Percentiles rank a stretch among this genome's conserved stretches.
Evolutionary conservation across 2,329 filamentous ascomycete species (phyloP).

Genomic region (Neurospora sp.): DNA sequence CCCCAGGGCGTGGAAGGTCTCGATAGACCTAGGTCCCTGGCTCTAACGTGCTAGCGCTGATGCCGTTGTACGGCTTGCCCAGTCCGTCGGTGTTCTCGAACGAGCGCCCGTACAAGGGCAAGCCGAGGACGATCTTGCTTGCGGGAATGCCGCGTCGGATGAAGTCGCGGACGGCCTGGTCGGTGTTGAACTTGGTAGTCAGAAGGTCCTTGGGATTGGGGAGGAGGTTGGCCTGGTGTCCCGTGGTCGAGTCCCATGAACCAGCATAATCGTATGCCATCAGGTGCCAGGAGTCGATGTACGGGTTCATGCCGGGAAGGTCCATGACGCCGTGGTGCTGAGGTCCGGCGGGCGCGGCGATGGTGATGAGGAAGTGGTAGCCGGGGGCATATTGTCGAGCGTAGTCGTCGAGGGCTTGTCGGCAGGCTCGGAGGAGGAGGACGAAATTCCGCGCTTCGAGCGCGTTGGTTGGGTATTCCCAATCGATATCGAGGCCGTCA

Average conservation of each 20-base stretch:
- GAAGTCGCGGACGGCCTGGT: conserved; percentile 57
- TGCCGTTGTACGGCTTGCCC: conserved; percentile 52
- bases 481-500: conserved; percentile 48
- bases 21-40: conserved; percentile 65
- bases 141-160: conserved; percentile 45
- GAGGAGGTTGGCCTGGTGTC: conserved; percentile 63
- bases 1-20: conserved; percentile 53
- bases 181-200: conserved; percentile 60
- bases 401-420: conserved; percentile 26
- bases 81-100: conserved; percentile 60
- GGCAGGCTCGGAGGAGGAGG: conserved; percentile 31
- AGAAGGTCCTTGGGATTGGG: conserved; percentile 37
- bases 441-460: conserved; percentile 32
- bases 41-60: conserved; percentile 49
- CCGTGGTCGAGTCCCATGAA: conserved; percentile 49
- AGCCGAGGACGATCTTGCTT: conserved; percentile 62
- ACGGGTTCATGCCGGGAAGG: conserved; percentile 35
- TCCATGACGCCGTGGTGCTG: conserved; percentile 35
- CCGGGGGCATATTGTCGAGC: conserved; percentile 19
- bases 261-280: conserved; percentile 66
- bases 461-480: conserved; percentile 40
- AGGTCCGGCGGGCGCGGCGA: conserved; percentile 30
- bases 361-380: conserved; percentile 25
- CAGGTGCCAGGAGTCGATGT: conserved; percentile 45
- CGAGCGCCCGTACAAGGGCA: conserved; percentile 72